Evolutionary conservation across 2,329 filamentous ascomycete species (phyloP).

Genomic region (Aspergillus sp.): DNA sequence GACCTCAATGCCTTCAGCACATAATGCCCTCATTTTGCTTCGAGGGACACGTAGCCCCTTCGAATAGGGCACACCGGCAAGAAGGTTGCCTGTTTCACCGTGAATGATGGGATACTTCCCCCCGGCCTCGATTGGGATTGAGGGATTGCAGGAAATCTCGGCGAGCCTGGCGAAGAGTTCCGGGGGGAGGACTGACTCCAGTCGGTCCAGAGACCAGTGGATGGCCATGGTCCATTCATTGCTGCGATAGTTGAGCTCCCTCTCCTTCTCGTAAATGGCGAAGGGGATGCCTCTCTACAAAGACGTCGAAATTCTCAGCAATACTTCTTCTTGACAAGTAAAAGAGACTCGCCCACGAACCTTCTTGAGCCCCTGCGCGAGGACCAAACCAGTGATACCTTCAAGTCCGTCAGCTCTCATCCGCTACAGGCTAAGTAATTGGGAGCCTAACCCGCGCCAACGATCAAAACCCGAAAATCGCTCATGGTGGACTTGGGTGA

Average conservation of each 20-base stretch:
- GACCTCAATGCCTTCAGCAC: conserved; percentile 4
- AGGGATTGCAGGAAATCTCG: conserved; percentile 5
- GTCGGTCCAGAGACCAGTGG: conserved; percentile 8
- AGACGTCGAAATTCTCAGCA: not conserved
- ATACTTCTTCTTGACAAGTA: too few species aligned
- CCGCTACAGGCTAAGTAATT: too few species aligned
- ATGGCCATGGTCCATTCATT: conserved; percentile 13
- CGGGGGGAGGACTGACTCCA: not conserved
- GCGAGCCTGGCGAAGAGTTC: not conserved
- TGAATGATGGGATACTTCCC: conserved; percentile 9
- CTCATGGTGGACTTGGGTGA: too few species aligned
- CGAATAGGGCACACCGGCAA: conserved; percentile 5
- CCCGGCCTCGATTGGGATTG: not conserved
- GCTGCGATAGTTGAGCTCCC: conserved; percentile 8
- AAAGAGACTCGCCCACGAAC: not conserved
- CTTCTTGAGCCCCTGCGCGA: conserved; percentile 6
- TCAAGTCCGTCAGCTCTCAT: too few species aligned
- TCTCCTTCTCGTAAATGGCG: conserved; percentile 9
- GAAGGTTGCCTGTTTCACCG: conserved; percentile 2
- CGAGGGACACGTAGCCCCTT: conserved; percentile 6
- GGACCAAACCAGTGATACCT: conserved; percentile 7
- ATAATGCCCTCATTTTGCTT: conserved; percentile 7
- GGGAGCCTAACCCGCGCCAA: too few species aligned
- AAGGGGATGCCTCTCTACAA: conserved; percentile 5
- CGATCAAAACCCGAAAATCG: too few species aligned